These are phyloP conservation scores for Colletotrichum karsti DNA, from an alignment of 2,329 filamentous ascomycete genomes.

Conservation along the genomic window DNA sequence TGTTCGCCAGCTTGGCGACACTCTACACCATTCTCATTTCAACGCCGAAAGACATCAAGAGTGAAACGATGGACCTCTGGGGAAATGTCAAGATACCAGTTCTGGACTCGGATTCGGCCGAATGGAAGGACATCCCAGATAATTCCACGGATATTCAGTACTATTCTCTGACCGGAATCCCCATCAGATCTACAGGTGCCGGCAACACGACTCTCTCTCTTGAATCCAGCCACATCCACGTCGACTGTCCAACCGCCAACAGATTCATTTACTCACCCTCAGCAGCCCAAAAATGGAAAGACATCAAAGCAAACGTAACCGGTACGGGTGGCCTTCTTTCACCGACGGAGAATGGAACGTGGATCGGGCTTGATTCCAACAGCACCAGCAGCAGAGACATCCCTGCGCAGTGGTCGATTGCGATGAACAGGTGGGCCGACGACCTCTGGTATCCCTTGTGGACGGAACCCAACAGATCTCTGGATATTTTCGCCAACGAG, in stretches of 20 bases:
- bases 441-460: too few relatives aligned
- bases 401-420: too few relatives aligned
- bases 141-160: neutral
- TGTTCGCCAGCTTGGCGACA: neutral
- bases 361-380: too few relatives aligned
- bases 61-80: constrained; percentile 35
- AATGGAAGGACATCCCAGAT: neutral
- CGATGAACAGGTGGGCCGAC: too few relatives aligned
- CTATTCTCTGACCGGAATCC: neutral
- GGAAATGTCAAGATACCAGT: constrained; percentile 38
- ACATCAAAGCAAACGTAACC: neutral
- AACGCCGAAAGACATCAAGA: constrained; percentile 31
- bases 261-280: too few relatives aligned
- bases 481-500: too few relatives aligned
- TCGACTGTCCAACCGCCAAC: neutral
- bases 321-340: too few relatives aligned
- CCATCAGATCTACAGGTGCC: neutral
- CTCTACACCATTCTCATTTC: constrained; percentile 31
- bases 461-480: too few relatives aligned
- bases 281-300: neutral
- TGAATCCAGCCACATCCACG: constrained; percentile 16
- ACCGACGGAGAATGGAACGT: too few relatives aligned
- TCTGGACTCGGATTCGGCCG: neutral
- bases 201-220: constrained; percentile 16
- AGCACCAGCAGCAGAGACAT: too few relatives aligned